Conservation (phyloP, 2,329 filamentous ascomycete genomes). For the Cladobotryum mycophilum region DNA sequence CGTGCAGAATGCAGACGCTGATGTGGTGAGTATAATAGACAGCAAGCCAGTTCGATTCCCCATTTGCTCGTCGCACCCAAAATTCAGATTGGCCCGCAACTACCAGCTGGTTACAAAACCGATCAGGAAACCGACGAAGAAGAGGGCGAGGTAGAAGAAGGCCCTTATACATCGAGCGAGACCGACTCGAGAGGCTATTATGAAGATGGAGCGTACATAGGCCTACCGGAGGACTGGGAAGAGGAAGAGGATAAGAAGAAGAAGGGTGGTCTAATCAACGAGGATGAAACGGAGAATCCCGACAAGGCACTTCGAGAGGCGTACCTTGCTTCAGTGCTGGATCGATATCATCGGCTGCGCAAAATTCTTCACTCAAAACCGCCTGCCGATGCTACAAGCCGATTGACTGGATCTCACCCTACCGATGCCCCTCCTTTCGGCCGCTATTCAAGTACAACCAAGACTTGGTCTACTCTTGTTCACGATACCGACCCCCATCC, state of each 20-base stretch:
- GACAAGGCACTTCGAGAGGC: conserved; percentile 50
- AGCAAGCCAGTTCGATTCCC: conserved; percentile 69
- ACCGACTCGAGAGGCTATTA: conserved; percentile 61
- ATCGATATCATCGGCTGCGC: conserved; percentile 61
- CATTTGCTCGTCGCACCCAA: conserved; percentile 61
- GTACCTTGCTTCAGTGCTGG: conserved; percentile 61
- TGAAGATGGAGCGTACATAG: conserved; percentile 73
- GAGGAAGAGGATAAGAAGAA: conserved; percentile 25
- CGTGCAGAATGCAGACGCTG: conserved; percentile 28
- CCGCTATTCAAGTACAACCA: conserved; percentile 41
- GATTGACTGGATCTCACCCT: conserved; percentile 48
- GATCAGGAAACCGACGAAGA: conserved; percentile 25
- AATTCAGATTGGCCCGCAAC: conserved; percentile 45
- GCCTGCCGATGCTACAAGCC: conserved; percentile 44
- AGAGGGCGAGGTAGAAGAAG: conserved; percentile 28
- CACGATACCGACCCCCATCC: conserved; percentile 50
- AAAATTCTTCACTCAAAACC: conserved; percentile 50
- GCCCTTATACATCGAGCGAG: conserved; percentile 41
- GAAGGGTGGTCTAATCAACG: conserved; percentile 23
- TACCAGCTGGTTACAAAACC: conserved; percentile 33
- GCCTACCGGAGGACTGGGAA: conserved; percentile 39
- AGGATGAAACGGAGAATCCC: conserved; percentile 20
- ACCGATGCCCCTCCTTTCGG: conserved; percentile 50
- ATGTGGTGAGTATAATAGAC: conserved; percentile 54
- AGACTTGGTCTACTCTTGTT: conserved; percentile 47